Conservation (phyloP, 805 yeast genomes). For the Kodamaea kakaduensis region DNA sequence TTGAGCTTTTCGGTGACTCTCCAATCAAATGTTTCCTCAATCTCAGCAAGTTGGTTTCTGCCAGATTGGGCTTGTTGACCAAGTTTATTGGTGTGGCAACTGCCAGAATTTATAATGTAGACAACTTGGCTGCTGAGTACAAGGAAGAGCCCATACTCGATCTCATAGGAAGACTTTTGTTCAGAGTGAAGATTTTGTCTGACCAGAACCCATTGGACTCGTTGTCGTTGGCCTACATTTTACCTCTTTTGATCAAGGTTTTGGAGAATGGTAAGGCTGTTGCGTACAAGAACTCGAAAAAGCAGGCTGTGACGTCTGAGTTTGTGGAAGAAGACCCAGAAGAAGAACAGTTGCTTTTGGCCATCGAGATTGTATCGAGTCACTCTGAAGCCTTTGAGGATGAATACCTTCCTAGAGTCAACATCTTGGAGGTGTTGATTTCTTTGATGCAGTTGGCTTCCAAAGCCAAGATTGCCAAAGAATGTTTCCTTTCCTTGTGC, state of each 20-base stretch:
- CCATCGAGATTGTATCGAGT: conserved; percentile 67
- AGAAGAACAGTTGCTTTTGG: conserved; percentile 78
- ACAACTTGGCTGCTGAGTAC: conserved; percentile 40
- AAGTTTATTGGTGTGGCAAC: conserved; percentile 65
- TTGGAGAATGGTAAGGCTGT: conserved; percentile 61
- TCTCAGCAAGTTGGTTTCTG: conserved; percentile 49
- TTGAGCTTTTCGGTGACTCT: conserved; percentile 36
- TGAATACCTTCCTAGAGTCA: conserved; percentile 62
- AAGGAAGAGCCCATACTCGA: conserved; percentile 50
- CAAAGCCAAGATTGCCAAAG: conserved; percentile 78
- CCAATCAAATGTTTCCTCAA: conserved; percentile 51
- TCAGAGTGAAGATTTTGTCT: conserved; percentile 67
- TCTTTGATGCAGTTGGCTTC: conserved; percentile 68
- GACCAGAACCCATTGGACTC: conserved; percentile 71
- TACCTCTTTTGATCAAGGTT: conserved; percentile 71
- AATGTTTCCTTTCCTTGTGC: conserved; percentile 71
- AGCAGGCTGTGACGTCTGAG: conserved; percentile 53
- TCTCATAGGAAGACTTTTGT: conserved; percentile 63
- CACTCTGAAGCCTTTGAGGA: conserved; percentile 69
- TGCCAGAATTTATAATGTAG: conserved; percentile 51
- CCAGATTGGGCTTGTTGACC: conserved; percentile 49
- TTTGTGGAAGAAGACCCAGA: conserved; percentile 80
- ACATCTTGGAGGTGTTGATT: conserved; percentile 58
- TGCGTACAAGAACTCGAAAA: conserved; percentile 50
- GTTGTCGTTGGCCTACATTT: conserved; percentile 62